Evolutionary conservation across 805 yeast species (phyloP).

Genomic region (Huiozyma naganishii): DNA sequence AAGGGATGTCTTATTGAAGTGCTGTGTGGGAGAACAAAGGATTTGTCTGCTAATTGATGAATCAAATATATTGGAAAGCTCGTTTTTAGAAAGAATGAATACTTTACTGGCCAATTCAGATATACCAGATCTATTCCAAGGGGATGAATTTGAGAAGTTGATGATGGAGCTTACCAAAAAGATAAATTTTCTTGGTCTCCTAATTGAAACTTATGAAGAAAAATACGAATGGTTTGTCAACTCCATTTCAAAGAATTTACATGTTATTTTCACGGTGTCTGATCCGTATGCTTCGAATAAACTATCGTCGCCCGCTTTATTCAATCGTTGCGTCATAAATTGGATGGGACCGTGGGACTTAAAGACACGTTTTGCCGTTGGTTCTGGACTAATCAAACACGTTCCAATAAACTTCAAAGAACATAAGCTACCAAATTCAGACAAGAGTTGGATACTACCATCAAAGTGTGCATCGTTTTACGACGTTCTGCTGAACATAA

Average conservation of each 20-base stretch:
- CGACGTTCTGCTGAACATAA: conserved; percentile 37
- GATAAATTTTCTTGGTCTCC: conserved; percentile 47
- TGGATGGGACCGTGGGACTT: conserved; percentile 84
- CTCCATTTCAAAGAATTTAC: conserved; percentile 61
- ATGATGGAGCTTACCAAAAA: conserved; percentile 46
- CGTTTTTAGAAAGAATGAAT: conserved; percentile 86
- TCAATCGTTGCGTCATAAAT: conserved; percentile 78
- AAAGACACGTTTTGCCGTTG: conserved; percentile 40
- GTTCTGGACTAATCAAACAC: conserved; percentile 29
- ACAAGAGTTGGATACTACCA: conserved; percentile 7
- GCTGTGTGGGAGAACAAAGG: conserved; percentile 47
- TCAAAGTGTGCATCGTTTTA: conserved; percentile 21
- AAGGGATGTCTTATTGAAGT: conserved; percentile 38
- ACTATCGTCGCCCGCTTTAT: conserved; percentile 68
- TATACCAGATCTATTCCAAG: conserved; percentile 78
- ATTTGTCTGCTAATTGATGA: conserved; percentile 74
- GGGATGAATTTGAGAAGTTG: conserved; percentile 49
- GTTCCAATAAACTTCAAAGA: conserved; percentile 46
- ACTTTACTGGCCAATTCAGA: conserved; percentile 89
- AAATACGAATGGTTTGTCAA: conserved; percentile 62
- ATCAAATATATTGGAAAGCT: conserved; percentile 59
- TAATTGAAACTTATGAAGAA: conserved; percentile 60
- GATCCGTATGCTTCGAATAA: conserved; percentile 40
- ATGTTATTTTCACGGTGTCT: conserved; percentile 69
- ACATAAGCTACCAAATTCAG: conserved; percentile 28